Percentiles rank a stretch among this genome's conserved stretches.
Conservation (phyloP, 2,329 filamentous ascomycete genomes). For the Xylariales sp. region DNA sequence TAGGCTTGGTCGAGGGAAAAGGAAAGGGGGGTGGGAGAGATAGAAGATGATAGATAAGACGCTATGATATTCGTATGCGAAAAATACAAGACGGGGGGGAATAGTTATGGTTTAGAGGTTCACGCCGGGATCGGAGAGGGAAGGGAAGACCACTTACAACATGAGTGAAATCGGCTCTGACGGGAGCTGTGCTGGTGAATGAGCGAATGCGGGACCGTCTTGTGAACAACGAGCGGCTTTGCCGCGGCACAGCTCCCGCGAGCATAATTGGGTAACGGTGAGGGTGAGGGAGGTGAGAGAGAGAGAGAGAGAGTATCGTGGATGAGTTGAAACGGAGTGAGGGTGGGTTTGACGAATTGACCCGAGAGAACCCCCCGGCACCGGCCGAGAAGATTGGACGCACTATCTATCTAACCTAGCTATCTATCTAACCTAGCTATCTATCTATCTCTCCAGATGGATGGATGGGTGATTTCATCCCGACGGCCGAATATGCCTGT, state of each 20-base stretch:
- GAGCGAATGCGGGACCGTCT: conserved; percentile 26
- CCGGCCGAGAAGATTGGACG: not conserved
- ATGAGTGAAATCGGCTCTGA: conserved; percentile 52
- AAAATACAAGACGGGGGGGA: not conserved
- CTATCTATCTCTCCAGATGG: not conserved
- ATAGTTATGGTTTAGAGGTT: not conserved
- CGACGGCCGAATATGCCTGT: too few species aligned
- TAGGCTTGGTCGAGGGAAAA: not conserved
- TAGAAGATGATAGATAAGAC: too few species aligned
- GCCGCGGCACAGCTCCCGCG: conserved; percentile 21
- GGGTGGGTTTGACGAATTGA: not conserved
- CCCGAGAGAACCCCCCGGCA: not conserved
- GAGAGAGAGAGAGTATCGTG: not conserved
- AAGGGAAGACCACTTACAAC: conserved; percentile 46
- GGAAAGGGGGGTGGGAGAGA: not conserved
- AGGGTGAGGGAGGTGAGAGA: not conserved
- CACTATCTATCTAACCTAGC: too few species aligned
- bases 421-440: too few species aligned
- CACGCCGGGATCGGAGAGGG: not conserved
- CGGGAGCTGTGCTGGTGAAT: conserved; percentile 48
- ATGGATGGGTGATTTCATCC: not conserved
- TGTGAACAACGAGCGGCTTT: conserved; percentile 5
- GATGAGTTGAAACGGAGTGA: not conserved
- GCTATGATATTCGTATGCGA: too few species aligned
- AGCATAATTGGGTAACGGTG: conserved; percentile 29